A percentile compares a stretch with the other conserved stretches of the same genome.
These are phyloP conservation scores for Priceomyces melissophilus DNA, from an alignment of 805 yeast genomes.

Conservation along the genomic window DNA sequence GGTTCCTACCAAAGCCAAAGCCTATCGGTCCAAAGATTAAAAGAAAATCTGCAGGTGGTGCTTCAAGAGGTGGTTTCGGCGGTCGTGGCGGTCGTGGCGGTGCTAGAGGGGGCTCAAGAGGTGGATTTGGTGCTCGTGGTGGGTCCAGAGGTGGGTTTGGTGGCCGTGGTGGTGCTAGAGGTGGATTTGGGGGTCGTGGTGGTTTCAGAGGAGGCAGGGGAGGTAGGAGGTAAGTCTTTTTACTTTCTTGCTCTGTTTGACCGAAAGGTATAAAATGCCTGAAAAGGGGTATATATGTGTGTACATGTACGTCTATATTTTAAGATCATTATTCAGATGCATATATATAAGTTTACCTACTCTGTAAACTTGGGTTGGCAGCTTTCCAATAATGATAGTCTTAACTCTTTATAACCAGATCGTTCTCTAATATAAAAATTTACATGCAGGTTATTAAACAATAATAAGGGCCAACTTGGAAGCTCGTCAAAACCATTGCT, in stretches of 20 bases:
- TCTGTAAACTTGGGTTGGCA: constrained; percentile 30
- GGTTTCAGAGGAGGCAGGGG: constrained; percentile 33
- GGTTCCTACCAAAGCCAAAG: constrained; percentile 96
- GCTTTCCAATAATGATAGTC: constrained; percentile 49
- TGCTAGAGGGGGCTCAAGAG: constrained; percentile 27
- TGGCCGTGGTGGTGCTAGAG: constrained; percentile 40
- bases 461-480: constrained; percentile 37
- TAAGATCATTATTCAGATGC: background rate
- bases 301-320: background rate
- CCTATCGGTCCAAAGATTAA: constrained; percentile 78
- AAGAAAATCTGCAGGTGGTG: constrained; percentile 60
- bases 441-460: constrained; percentile 51
- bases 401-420: constrained; percentile 53
- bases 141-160: constrained; percentile 43
- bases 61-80: constrained; percentile 36
- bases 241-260: background rate
- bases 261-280: too few relatives aligned
- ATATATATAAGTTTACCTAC: background rate
- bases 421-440: constrained; percentile 33
- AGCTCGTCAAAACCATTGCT: constrained; percentile 31
- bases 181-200: constrained; percentile 33
- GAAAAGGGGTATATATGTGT: background rate
- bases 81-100: constrained; percentile 36
- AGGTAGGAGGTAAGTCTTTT: constrained; percentile 17
- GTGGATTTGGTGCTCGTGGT: constrained; percentile 27